Base-by-base conservation (phyloP, 1,284 basidiomycete genomes). In the Earliella scabrosa region DNA sequence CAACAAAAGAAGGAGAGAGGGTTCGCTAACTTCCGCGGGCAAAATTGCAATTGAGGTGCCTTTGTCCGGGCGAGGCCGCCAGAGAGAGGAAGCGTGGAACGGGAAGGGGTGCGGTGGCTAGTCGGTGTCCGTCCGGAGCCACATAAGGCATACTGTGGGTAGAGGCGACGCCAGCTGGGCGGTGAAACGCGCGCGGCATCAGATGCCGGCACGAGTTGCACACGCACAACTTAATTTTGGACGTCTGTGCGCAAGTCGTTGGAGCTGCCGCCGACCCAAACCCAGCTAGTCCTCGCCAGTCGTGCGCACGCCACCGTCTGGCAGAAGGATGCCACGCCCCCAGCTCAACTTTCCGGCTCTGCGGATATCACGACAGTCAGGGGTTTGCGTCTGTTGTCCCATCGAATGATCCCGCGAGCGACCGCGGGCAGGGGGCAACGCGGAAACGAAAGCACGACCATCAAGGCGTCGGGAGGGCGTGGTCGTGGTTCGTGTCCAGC, bases 171-270 rank as follows among this genome's bases (percentile, higher is more conserved):
- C 31, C 47, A 50, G 43, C 45, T 26, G 50, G 50, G 56, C 54
- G 54, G 52, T 61, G 60, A 61, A 61, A 58, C 56, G 49, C 47
- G 54, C 51, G 50, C 57, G 60, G 60, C 57, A 59, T 59, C 60
- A 44, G 60, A 62, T 57, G 54, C 50, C 60, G 60, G 60, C 55
- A 59, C 50, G 52, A 50, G 56, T 32, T 41, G 50, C 53, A 47
- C 53, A 61, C 57, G 54, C 36, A 46, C 41, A 57, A 57, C 50
- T 59, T 62, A 57, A 62, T 59, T 62, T 57, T 57, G 56, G 57
- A 35, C 35, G 31, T 40, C 14, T 45, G 31, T 49, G 46, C 49
- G 52, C 18, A 46, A 31, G 56, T 45, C 49, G 50, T 32, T n/a
- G 34, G 43, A 20, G 43, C 43, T 35, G 31, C 31, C 45, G 56